phyloP scores from a whole-genome alignment of 1,139 yeast species.

The Citeromyces siamensis region DNA sequence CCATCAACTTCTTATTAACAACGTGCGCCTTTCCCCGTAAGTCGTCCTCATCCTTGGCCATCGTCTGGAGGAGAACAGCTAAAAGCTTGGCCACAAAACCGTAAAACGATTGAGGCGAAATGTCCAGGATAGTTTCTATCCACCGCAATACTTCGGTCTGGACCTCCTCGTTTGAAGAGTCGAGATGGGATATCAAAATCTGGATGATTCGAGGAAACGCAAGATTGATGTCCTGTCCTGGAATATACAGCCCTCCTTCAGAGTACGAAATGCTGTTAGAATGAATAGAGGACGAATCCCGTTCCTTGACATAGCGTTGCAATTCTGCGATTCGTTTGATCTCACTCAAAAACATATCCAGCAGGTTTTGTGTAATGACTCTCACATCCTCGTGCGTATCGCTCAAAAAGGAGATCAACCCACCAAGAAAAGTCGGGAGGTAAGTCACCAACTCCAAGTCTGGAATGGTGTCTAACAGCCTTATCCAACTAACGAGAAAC shows the following conservation, averaged over 20 bases:
- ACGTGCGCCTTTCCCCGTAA: conserved; percentile 39
- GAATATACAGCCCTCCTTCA: conserved; percentile 50
- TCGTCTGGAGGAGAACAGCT: conserved; percentile 40
- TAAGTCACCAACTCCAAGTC: conserved; percentile 80
- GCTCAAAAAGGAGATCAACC: conserved; percentile 67
- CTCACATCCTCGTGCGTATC: conserved; percentile 84
- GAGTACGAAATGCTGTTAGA: conserved; percentile 9
- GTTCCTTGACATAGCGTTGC: conserved; percentile 8
- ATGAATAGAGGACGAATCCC: conserved; percentile 6
- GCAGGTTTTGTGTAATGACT: conserved; percentile 67
- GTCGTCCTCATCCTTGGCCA: conserved; percentile 39
- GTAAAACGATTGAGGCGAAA: conserved; percentile 68
- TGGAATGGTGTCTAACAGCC: conserved; percentile 83
- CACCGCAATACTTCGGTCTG: conserved; percentile 75
- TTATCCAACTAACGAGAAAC: conserved; percentile 88
- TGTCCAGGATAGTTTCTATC: conserved; percentile 63
- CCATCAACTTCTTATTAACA: conserved; percentile 37
- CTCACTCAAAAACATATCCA: conserved; percentile 70
- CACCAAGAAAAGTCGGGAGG: conserved; percentile 83
- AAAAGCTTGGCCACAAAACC: conserved; percentile 49
- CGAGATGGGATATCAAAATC: conserved; percentile 67
- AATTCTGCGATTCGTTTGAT: conserved; percentile 55
- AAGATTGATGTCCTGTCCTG: conserved; percentile 79
- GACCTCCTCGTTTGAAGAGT: conserved; percentile 63
- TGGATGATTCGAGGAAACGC: conserved; percentile 75